A percentile compares a stretch with the other conserved stretches of the same genome.
Evolutionary conservation across 768 basidiomycete genomes (phyloP).

Genomic region (Suillus cothurnatus): DNA sequence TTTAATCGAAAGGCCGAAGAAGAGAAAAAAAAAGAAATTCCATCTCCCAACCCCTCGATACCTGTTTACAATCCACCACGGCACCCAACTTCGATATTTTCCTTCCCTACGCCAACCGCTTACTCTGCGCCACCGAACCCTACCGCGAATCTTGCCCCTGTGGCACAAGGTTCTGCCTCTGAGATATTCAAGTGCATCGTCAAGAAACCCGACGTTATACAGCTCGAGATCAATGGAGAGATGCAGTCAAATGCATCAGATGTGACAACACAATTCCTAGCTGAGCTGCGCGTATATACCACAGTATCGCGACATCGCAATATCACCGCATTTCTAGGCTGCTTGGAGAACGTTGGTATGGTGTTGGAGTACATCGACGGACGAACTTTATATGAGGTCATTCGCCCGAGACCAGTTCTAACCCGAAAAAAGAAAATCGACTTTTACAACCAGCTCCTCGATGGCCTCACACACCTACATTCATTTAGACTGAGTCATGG

Average conservation of each 20-base stretch:
- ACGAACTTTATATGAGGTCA: constrained; percentile 76
- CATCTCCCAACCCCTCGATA: constrained; percentile 60
- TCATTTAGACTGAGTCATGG: constrained; percentile 79
- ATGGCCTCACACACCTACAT: constrained; percentile 80
- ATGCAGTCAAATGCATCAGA: constrained; percentile 85
- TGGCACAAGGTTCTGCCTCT: constrained; percentile 81
- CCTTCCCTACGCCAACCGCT: constrained; percentile 77
- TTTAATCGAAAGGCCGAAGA: constrained; percentile 47
- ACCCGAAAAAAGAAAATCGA: constrained; percentile 61
- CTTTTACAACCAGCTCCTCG: constrained; percentile 85
- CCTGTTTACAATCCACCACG: constrained; percentile 68
- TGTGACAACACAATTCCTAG: constrained; percentile 84
- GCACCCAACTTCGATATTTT: constrained; percentile 79
- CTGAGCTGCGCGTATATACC: constrained; percentile 85
- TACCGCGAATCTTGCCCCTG: constrained; percentile 68
- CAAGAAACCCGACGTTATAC: constrained; percentile 82
- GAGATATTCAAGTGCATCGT: constrained; percentile 87
- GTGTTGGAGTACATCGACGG: constrained; percentile 86
- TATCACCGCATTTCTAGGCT: constrained; percentile 80
- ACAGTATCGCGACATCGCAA: constrained; percentile 76
- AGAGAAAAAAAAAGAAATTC: constrained; percentile 18
- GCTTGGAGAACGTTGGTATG: constrained; percentile 85
- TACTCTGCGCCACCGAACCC: constrained; percentile 82
- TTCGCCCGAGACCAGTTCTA: constrained; percentile 56
- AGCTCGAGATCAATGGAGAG: constrained; percentile 89